phyloP scores from a whole-genome alignment of 805 yeast species.

The Lipomyces sp. region DNA sequence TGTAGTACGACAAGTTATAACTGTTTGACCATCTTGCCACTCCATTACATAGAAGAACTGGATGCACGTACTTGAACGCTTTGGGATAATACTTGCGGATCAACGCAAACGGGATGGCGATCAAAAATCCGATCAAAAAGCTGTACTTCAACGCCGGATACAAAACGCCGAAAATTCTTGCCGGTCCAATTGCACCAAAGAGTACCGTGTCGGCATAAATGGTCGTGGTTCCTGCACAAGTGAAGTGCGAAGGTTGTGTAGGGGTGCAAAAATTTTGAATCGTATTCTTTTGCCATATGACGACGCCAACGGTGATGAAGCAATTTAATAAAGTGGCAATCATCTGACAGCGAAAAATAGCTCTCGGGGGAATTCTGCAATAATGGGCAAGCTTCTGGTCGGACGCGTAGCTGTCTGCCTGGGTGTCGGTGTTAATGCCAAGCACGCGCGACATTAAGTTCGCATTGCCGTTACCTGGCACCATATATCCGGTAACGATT shows the following conservation, averaged over 20 bases:
- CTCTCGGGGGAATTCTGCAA: constrained; percentile 57
- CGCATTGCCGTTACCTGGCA: constrained; percentile 66
- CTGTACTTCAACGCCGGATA: constrained; percentile 32
- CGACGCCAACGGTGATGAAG: constrained; percentile 54
- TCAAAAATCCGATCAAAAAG: constrained; percentile 32
- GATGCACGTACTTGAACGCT: constrained; percentile 17
- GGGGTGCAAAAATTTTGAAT: constrained; percentile 52
- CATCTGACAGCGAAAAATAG: constrained; percentile 57
- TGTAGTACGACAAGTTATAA: constrained; percentile 27
- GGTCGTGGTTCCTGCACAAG: constrained; percentile 54
- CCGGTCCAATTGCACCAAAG: constrained; percentile 72
- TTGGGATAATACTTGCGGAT: constrained; percentile 15
- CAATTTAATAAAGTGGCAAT: constrained; percentile 60
- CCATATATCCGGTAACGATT: constrained; percentile 65
- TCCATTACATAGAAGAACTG: constrained; percentile 20
- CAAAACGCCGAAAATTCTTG: constrained; percentile 56
- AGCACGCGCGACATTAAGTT: constrained; percentile 44
- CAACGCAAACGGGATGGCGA: constrained; percentile 24
- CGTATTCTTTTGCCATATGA: constrained; percentile 49
- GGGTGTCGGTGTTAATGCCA: constrained; percentile 57
- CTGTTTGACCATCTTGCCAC: constrained; percentile 19
- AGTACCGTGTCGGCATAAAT: constrained; percentile 61
- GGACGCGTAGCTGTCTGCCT: constrained; percentile 47
- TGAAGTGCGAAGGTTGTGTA: constrained; percentile 52
- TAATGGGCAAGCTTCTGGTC: constrained; percentile 59